Conservation (phyloP, 331 rosid genomes). For the Stylosanthes scabra region DNA sequence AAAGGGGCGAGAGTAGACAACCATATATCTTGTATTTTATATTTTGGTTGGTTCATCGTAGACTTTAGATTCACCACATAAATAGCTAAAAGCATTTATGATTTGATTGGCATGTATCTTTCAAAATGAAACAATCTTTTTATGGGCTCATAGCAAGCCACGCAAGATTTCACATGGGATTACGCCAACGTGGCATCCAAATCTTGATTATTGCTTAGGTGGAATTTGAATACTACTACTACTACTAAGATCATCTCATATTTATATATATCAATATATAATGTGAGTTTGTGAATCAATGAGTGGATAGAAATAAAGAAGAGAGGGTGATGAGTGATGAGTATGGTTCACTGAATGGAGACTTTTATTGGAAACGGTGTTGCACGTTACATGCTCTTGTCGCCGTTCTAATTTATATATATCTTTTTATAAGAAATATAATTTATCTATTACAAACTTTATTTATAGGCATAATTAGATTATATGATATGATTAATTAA, state of each 20-base stretch:
- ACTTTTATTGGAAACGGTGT: neutral
- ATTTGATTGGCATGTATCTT: neutral
- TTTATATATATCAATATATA: no score
- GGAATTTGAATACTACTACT: neutral
- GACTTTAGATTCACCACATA: neutral
- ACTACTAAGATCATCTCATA: neutral
- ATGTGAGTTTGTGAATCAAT: neutral
- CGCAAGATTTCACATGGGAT: slow-evolving; percentile 9
- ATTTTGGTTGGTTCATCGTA: no score
- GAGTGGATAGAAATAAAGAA: neutral
- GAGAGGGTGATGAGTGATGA: neutral
- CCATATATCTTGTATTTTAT: neutral
- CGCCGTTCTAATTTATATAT: neutral
- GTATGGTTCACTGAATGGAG: neutral
- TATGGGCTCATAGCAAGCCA: slow-evolving; percentile 14
- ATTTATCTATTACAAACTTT: no score
- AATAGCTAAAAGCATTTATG: neutral
- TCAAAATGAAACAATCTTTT: neutral
- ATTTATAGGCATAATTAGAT: no score
- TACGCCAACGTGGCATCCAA: neutral
- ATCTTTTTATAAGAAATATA: no score
- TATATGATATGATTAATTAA: no score
- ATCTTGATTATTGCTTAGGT: neutral
- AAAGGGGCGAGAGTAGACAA: neutral
- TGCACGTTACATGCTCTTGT: neutral